A percentile compares a stretch with the other conserved stretches of the same genome.
These are phyloP conservation scores for Coniophora puteana DNA, from an alignment of 1,284 basidiomycete genomes.

Conservation along the genomic window DNA sequence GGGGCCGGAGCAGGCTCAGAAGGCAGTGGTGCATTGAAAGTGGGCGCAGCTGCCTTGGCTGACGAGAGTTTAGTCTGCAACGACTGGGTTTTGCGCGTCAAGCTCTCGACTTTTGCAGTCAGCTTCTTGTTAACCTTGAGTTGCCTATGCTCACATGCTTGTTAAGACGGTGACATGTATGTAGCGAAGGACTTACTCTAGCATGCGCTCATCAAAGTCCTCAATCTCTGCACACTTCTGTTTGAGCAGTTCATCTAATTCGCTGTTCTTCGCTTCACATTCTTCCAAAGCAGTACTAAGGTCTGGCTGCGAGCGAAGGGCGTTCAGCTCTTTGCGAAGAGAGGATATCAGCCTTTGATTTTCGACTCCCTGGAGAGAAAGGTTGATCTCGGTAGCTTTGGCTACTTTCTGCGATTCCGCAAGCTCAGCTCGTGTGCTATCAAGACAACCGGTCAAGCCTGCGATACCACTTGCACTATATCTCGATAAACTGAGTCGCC, in stretches of 20 bases:
- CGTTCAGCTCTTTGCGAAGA: conserved; percentile 52
- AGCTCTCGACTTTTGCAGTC: conserved; percentile 57
- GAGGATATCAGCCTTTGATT: conserved; percentile 58
- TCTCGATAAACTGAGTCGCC: too few species aligned
- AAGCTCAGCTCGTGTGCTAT: conserved; percentile 40
- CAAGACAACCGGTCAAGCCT: too few species aligned
- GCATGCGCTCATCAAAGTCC: conserved; percentile 73
- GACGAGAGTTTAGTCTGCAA: conserved; percentile 62
- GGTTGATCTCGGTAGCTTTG: conserved; percentile 59
- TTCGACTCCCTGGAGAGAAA: conserved; percentile 57
- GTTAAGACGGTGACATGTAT: conserved; percentile 2
- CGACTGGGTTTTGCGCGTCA: conserved; percentile 66
- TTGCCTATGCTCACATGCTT: conserved; percentile 39
- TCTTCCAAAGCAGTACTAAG: conserved; percentile 52
- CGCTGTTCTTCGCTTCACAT: conserved; percentile 62
- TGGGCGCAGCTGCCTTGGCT: conserved; percentile 35
- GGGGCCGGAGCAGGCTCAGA: conserved; percentile 6
- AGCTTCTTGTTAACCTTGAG: conserved; percentile 78
- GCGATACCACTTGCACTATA: too few species aligned
- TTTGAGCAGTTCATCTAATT: conserved; percentile 68
- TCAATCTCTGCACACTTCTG: conserved; percentile 75
- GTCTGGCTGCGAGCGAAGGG: conserved; percentile 49
- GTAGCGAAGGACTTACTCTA: conserved; percentile 54
- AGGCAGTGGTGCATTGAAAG: conserved; percentile 4
- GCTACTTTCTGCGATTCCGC: conserved; percentile 52